phyloP scores from a whole-genome alignment of 495 filamentous ascomycete genomes.

The Tuber microsphaerosporum region DNA sequence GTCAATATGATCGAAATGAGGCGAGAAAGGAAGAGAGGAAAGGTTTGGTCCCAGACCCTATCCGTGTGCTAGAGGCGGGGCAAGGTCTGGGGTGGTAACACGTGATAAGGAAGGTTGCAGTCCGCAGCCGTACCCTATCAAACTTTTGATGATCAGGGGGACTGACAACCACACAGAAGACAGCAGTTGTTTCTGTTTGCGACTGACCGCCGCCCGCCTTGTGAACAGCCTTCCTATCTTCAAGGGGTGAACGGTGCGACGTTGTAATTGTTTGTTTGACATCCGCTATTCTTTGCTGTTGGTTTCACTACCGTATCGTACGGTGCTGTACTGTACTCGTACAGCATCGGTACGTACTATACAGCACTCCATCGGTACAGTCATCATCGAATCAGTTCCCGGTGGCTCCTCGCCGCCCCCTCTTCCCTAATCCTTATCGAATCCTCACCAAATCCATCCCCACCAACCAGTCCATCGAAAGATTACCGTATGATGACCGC shows the following conservation, averaged over 20 bases:
- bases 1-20: background rate
- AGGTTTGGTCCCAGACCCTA: background rate
- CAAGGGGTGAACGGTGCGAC: background rate
- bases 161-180: background rate
- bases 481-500: background rate
- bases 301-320: background rate
- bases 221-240: background rate
- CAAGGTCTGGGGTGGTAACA: background rate
- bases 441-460: background rate
- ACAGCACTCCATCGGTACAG: background rate
- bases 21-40: background rate
- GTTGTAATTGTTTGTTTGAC: background rate
- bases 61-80: background rate
- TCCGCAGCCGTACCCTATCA: background rate
- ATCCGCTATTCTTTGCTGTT: background rate
- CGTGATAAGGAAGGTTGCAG: slow-evolving; percentile 2
- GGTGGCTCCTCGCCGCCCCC: background rate
- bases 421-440: background rate
- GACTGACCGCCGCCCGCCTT: background rate
- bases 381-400: background rate
- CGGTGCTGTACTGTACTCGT: background rate
- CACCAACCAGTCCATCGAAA: background rate
- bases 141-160: slow-evolving; percentile 4
- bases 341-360: background rate
- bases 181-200: slow-evolving; percentile 4